Base-by-base conservation (phyloP, 768 basidiomycete genomes). In the Neoboletus magnificus region DNA sequence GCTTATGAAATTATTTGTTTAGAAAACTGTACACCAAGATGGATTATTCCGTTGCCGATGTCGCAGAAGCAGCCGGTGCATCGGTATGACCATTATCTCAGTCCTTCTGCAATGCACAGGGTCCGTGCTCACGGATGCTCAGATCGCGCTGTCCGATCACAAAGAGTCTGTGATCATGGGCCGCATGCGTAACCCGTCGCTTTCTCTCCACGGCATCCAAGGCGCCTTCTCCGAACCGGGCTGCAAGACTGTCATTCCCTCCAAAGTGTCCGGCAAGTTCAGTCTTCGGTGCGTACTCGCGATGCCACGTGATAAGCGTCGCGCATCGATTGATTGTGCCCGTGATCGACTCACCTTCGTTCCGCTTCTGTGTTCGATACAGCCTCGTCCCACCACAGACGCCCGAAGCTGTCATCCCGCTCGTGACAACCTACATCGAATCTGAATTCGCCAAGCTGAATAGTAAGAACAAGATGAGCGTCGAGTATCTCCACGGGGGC, bases 191-290 rank as follows among this genome's bases (percentile, higher is more conserved):
- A 77, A 82, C 62, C 91, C 95, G 2, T 89, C 87, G 55, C 80
- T 98, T 58, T 94, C 92, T 3, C 74, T 98, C 25, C 95, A 98
- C 69, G 96, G 96, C 12, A 95, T 98, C 64, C 91, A 97, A 72
- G 94, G 95, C 47, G 96, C 94, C 2, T 97, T 95, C 77, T 91
- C 82, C 52, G 85, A 83, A 0, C 79, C 82, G 0, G 92, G 91
- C 3, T 83, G 80, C 20, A 93, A 93, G 82, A 98, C 95, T 0
- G 95, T 98, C 65, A 98, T 98, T 55, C 95, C 95, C 0, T 92
- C 93, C 32, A 85, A 86, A 56, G 91, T 89, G 11, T 71, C 81
- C 35, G 94, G 94, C 42, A 97, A 97, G 73, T 98, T 97, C 79
- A 94, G 92, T 65, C 90, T 98, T 71, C 89, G 95, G 78, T 88